Percentiles rank a stretch among this genome's conserved stretches.
Conservation (phyloP, 768 basidiomycete genomes). For the Rossbeevera mucosa region DNA sequence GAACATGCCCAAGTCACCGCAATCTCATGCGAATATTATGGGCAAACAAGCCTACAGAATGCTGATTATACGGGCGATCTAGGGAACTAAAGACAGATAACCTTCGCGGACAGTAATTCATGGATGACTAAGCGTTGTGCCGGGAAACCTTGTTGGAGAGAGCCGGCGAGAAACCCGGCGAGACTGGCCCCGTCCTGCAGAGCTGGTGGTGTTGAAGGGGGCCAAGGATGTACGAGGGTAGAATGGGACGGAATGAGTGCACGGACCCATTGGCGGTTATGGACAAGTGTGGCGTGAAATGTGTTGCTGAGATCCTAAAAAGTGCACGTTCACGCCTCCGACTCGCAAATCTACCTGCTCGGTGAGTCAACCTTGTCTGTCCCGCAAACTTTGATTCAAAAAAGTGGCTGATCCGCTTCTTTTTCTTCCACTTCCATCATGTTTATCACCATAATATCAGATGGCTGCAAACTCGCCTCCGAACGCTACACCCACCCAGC, state of each 20-base stretch:
- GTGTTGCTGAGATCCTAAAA: constrained; percentile 23
- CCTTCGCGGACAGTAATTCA: constrained; percentile 28
- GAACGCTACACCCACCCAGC: constrained; percentile 10
- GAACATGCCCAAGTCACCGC: neutral
- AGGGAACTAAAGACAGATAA: constrained; percentile 1
- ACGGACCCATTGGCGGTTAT: constrained; percentile 30
- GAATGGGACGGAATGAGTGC: constrained; percentile 9
- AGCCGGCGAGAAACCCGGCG: neutral
- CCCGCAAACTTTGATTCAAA: constrained; percentile 40
- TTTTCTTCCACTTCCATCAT: constrained; percentile 15
- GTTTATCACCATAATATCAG: constrained; percentile 1
- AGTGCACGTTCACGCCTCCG: constrained; percentile 42
- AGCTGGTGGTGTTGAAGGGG: neutral
- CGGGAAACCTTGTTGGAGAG: constrained; percentile 23
- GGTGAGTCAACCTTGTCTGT: constrained; percentile 69
- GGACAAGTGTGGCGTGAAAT: constrained; percentile 32
- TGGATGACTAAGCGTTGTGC: constrained; percentile 27
- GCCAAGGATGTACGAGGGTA: neutral
- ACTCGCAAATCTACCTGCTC: constrained; percentile 58
- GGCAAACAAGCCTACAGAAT: neutral
- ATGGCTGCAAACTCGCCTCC: constrained; percentile 31
- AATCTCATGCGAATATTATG: neutral
- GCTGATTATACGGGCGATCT: neutral
- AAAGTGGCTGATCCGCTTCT: constrained; percentile 16
- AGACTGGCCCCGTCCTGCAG: neutral